Evolutionary conservation across 257 asterid species (phyloP).

Genomic region (Salvia hispanica): DNA sequence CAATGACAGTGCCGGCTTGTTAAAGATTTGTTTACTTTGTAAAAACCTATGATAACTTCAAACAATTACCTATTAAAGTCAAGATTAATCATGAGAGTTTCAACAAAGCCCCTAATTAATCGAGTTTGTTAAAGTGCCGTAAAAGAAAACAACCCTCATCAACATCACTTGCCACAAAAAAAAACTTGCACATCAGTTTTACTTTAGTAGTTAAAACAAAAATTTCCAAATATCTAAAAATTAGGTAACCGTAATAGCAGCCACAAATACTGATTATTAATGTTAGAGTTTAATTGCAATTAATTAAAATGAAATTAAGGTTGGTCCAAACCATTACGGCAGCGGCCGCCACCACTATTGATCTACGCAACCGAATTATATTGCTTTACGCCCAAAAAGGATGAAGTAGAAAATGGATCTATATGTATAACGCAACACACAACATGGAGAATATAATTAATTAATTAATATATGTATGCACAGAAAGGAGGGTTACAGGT

Average conservation of each 20-base stretch:
- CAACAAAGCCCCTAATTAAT: slow-evolving; percentile 29
- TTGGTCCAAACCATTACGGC: slow-evolving; percentile 19
- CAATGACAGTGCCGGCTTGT: too few species aligned
- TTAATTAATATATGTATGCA: too few species aligned
- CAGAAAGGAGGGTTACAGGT: too few species aligned
- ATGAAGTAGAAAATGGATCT: slow-evolving; percentile 23
- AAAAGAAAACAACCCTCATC: slow-evolving; percentile 4
- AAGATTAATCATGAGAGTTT: slow-evolving; percentile 34
- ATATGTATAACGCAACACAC: neutral
- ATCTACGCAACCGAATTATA: slow-evolving; percentile 1
- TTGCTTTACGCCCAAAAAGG: slow-evolving; percentile 32
- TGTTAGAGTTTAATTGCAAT: too few species aligned
- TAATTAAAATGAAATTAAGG: too few species aligned
- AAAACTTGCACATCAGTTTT: neutral
- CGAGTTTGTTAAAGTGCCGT: slow-evolving; percentile 25
- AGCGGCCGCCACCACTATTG: slow-evolving; percentile 30
- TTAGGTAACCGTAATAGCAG: slow-evolving; percentile 9
- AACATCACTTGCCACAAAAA: slow-evolving; percentile 24
- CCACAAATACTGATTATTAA: neutral
- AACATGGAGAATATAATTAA: neutral
- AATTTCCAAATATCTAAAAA: neutral
- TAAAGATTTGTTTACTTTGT: too few species aligned
- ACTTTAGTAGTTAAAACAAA: neutral
- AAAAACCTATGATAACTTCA: slow-evolving; percentile 1
- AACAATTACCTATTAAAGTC: slow-evolving; percentile 31